phyloP scores from a whole-genome alignment of 306 rosid genomes.

The Pyrus betulifolia region DNA sequence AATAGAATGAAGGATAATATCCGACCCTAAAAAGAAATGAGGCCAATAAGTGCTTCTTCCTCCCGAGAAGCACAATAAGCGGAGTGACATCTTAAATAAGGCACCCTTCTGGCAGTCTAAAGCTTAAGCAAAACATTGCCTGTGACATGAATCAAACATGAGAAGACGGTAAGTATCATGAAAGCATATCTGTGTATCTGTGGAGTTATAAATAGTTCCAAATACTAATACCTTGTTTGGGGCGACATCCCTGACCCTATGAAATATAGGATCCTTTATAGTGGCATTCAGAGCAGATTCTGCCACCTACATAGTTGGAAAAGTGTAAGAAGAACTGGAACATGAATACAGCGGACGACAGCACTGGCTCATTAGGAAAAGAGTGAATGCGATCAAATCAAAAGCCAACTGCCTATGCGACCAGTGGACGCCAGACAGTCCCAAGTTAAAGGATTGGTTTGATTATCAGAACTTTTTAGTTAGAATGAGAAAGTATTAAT shows the following conservation, averaged over 20 bases:
- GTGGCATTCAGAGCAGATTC: constrained; percentile 64
- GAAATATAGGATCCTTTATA: constrained; percentile 60
- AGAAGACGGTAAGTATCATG: neutral
- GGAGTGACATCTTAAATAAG: constrained; percentile 22
- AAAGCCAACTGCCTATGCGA: neutral
- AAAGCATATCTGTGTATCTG: neutral
- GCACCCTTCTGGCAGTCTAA: constrained; percentile 55
- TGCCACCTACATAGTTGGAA: constrained; percentile 50
- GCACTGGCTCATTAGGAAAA: neutral
- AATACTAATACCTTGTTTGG: constrained; percentile 99
- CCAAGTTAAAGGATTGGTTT: neutral
- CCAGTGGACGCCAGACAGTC: neutral
- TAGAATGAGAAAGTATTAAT: neutral
- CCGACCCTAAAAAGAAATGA: no score
- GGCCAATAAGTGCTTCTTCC: no score
- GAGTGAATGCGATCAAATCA: neutral
- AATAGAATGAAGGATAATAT: neutral
- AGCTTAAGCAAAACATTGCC: constrained; percentile 92
- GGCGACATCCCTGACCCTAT: constrained; percentile 91
- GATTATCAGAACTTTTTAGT: neutral
- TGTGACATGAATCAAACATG: constrained; percentile 21
- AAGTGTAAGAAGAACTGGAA: neutral
- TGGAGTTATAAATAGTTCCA: no score
- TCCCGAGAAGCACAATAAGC: constrained; percentile 14
- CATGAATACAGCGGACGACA: neutral